phyloP scores from a whole-genome alignment of 345 rosid genomes.

The Zanthoxylum bungeanum region DNA sequence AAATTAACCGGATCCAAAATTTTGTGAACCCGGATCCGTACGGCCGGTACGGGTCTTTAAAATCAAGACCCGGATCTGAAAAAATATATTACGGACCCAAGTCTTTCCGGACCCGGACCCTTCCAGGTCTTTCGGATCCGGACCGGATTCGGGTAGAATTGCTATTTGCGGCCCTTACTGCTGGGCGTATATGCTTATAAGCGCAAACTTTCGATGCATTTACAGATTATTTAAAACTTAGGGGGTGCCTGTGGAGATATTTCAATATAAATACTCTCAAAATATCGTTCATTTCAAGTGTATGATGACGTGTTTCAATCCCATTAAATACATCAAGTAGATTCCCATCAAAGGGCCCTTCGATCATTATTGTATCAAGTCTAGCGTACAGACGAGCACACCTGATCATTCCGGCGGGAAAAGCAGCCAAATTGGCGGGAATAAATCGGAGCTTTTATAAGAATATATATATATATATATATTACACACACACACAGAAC shows the following conservation, averaged over 20 bases:
- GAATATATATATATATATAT: too few species aligned
- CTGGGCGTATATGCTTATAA: background rate
- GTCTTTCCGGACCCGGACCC: too few species aligned
- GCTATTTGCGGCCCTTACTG: too few species aligned
- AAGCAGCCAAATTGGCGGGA: constrained; percentile 29
- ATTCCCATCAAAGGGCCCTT: background rate
- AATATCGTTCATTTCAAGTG: background rate
- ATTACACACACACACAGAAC: too few species aligned
- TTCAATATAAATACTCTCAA: background rate
- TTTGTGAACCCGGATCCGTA: too few species aligned
- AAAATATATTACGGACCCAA: too few species aligned
- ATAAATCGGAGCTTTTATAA: constrained; percentile 10
- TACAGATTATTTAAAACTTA: background rate
- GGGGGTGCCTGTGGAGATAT: background rate
- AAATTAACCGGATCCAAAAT: too few species aligned
- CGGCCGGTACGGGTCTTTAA: too few species aligned
- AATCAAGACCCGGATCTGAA: too few species aligned
- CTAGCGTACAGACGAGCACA: background rate
- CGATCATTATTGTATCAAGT: background rate
- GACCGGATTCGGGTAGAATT: too few species aligned
- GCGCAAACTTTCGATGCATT: background rate
- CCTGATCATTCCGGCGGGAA: constrained; percentile 22
- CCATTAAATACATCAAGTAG: background rate
- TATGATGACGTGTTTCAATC: background rate
- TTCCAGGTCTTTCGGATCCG: too few species aligned